Base-by-base conservation (phyloP, 768 basidiomycete genomes). In the Clitopilus passeckerianus region DNA sequence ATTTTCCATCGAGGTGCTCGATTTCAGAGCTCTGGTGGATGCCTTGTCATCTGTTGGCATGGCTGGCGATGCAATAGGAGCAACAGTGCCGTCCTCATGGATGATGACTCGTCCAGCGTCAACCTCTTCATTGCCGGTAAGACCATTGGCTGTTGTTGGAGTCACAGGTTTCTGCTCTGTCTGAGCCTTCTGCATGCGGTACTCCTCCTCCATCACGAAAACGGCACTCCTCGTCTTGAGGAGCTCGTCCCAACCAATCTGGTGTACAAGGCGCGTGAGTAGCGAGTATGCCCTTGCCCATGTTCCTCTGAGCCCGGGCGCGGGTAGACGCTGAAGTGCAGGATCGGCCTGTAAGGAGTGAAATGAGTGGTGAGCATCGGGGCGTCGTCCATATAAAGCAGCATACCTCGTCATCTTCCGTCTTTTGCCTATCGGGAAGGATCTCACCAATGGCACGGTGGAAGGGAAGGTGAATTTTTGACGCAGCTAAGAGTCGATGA, bases 201-300 rank as follows among this genome's bases (percentile, higher is more conserved):
- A 99, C 71, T 99, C 97, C 70, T 99, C 96, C 71, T 98, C 97
- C 97, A 99, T 99, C 41, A 99, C 97, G 72, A 99, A 98, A 14
- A 99, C 97, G 35, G 79, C 75, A 71, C 92, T 94, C 82, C 97
- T 87, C 14, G 92, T 90, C 77, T 95, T 95, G 59, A 99, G 81
- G 2, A 98, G 83, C 76, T 98, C 97, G 74, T 99, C 97, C 97
- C 97, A 99, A 0, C 97, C 97, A 64, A 99, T 95, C 63, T 93
- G 89, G 0, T 90, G 86, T 33, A 98, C 97, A 22, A 99, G 86
- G 0, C 89, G 85, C 14, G 95, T 91, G 22, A 99, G 83, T 12
- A 99, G 83, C 0, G 87, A 79, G 66, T 99, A 99, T 0, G 97
- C 97, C 58, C 93, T 84, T 5, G 95, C 91, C 87, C 96, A 99